A percentile compares a stretch with the other conserved stretches of the same genome.
These are phyloP conservation scores for Sporobolomyces phaffii DNA, from an alignment of 768 basidiomycete genomes.

Conservation along the genomic window DNA sequence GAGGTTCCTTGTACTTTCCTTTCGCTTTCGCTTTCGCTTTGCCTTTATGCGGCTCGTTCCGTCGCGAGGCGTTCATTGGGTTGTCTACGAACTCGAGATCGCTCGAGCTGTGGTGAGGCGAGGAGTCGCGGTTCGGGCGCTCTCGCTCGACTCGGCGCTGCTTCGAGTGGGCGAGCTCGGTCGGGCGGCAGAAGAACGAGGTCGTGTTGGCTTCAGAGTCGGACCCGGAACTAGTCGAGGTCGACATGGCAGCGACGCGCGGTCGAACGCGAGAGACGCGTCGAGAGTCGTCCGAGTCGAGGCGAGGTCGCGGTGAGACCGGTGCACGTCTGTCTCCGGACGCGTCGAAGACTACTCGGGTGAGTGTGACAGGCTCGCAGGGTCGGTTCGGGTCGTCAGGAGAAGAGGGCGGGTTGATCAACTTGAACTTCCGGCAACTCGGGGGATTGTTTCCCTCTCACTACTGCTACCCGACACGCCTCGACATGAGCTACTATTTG, in stretches of 20 bases:
- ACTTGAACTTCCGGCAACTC: too few species aligned
- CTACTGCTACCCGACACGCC: too few species aligned
- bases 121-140: too few species aligned
- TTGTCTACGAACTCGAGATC: neutral
- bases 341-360: too few species aligned
- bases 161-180: neutral
- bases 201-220: neutral
- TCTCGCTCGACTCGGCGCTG: too few species aligned
- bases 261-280: neutral
- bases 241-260: neutral
- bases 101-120: conserved; percentile 3
- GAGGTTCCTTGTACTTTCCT: neutral
- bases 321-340: too few species aligned
- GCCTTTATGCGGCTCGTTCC: neutral
- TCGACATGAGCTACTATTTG: conserved; percentile 50
- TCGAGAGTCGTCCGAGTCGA: neutral
- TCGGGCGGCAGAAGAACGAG: neutral
- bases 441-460: too few species aligned
- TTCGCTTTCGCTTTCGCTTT: neutral
- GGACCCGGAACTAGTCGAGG: neutral
- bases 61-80: too few species aligned
- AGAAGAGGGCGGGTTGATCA: too few species aligned
- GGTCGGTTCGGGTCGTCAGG: too few species aligned
- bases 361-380: too few species aligned
- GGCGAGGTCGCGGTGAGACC: too few species aligned